Percentiles rank a stretch among this genome's conserved stretches.
Conservation (phyloP, 129 eudicot species). For the Ambrosia artemisiifolia region DNA sequence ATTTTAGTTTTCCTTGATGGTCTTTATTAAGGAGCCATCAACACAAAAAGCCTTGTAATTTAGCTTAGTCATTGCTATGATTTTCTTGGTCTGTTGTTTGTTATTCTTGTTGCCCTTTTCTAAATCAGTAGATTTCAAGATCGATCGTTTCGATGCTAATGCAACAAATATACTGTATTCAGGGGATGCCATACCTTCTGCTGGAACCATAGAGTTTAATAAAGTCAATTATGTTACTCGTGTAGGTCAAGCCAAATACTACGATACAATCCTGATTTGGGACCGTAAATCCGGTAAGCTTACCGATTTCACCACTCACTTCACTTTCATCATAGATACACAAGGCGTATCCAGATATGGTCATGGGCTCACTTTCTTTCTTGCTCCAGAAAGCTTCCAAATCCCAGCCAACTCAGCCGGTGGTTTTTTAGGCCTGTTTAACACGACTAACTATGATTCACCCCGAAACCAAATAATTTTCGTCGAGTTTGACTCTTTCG, state of each 20-base stretch:
- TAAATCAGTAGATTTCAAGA: constrained; percentile 29
- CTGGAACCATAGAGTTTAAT: constrained; percentile 41
- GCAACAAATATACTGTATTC: constrained; percentile 33
- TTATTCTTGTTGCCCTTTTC: constrained; percentile 27
- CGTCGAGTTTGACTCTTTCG: constrained; percentile 49
- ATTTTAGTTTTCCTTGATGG: constrained; percentile 1
- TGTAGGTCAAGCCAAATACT: constrained; percentile 43
- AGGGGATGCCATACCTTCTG: constrained; percentile 47
- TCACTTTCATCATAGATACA: constrained; percentile 40
- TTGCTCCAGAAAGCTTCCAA: constrained; percentile 45
- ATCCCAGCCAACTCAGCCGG: constrained; percentile 52
- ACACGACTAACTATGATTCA: constrained; percentile 28
- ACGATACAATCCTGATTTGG: constrained; percentile 38
- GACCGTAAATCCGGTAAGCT: constrained; percentile 27
- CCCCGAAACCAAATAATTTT: constrained; percentile 35
- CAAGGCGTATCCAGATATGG: neutral
- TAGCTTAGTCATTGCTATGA: constrained; percentile 23
- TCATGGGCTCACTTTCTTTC: constrained; percentile 49
- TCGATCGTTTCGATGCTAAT: constrained; percentile 29
- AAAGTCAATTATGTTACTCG: constrained; percentile 26
- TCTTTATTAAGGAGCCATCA: neutral
- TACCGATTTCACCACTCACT: constrained; percentile 47
- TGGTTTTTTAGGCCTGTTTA: constrained; percentile 53
- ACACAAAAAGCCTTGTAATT: neutral
- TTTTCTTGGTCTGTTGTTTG: constrained; percentile 12